Percentiles rank a stretch among this genome's conserved stretches.
phyloP scores from a whole-genome alignment of 768 basidiomycete species.

The Auricularia auricula-judae region DNA sequence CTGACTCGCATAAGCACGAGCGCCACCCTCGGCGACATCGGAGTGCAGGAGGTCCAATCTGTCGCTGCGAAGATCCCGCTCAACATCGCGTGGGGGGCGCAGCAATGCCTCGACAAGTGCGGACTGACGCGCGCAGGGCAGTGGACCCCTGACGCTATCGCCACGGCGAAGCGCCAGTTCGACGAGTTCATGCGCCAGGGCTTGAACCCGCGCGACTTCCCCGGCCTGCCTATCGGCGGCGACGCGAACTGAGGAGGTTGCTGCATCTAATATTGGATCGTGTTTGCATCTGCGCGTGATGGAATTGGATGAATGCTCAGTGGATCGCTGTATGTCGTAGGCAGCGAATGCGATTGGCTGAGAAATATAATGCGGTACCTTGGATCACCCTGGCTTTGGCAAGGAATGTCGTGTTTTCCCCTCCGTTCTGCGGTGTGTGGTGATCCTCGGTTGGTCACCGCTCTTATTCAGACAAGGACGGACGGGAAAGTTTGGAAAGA shows the following conservation, averaged over 20 bases:
- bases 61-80: conserved; percentile 20
- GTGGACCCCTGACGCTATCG: conserved; percentile 8
- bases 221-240: background rate
- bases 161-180: background rate
- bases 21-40: conserved; percentile 19
- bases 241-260: background rate
- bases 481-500: too few relatives aligned
- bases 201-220: background rate
- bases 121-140: conserved; percentile 15
- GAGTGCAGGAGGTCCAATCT: conserved; percentile 17
- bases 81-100: conserved; percentile 19
- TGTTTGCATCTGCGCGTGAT: background rate
- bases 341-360: too few relatives aligned
- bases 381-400: too few relatives aligned
- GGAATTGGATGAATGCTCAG: too few relatives aligned
- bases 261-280: background rate
- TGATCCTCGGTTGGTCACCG: too few relatives aligned
- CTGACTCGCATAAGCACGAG: conserved; percentile 18
- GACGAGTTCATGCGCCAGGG: background rate
- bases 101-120: conserved; percentile 18
- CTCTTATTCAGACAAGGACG: too few relatives aligned
- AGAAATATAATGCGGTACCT: too few relatives aligned
- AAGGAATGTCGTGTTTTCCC: too few relatives aligned
- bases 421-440: too few relatives aligned
- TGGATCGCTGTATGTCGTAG: too few relatives aligned